phyloP scores from a whole-genome alignment of 768 basidiomycete species.

The Suillus cothurnatus region DNA sequence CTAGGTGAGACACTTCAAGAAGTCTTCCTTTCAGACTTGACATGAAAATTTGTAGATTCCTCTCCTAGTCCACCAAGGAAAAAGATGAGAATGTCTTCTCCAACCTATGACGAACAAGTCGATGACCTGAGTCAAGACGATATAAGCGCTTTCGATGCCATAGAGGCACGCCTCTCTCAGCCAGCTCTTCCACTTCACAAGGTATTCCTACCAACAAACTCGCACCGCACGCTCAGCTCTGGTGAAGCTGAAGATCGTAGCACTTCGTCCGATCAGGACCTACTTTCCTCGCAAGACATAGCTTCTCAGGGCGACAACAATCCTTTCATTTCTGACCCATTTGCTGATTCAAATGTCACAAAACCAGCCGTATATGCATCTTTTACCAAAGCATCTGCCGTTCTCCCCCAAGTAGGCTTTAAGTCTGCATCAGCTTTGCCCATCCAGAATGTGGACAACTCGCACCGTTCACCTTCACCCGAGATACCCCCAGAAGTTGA shows the following conservation, averaged over 20 bases:
- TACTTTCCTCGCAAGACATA: conserved; percentile 1
- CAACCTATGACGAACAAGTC: conserved; percentile 60
- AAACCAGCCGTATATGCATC: conserved; percentile 18
- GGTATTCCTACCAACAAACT: background rate
- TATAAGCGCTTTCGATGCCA: conserved; percentile 53
- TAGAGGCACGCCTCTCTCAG: conserved; percentile 51
- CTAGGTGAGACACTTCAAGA: background rate
- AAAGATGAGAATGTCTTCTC: conserved; percentile 65
- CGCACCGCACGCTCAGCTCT: background rate
- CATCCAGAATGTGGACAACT: conserved; percentile 4
- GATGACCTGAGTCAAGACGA: conserved; percentile 56
- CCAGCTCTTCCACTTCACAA: background rate
- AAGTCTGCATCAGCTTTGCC: conserved; percentile 1
- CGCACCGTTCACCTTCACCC: conserved; percentile 36
- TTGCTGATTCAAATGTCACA: background rate
- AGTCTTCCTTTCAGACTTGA: background rate
- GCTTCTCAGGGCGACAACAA: conserved; percentile 20
- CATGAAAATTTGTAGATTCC: conserved; percentile 6
- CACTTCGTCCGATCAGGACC: background rate
- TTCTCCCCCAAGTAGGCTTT: conserved; percentile 4
- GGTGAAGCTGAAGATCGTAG: background rate
- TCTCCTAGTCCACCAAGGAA: conserved; percentile 46
- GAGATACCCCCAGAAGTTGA: conserved; percentile 42
- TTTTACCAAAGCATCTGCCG: conserved; percentile 21
- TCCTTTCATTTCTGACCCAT: conserved; percentile 19